Percentiles rank a stretch among this genome's conserved stretches.
phyloP scores from a whole-genome alignment of 176 grass and related monocot genomes.

The Avena sativa region DNA sequence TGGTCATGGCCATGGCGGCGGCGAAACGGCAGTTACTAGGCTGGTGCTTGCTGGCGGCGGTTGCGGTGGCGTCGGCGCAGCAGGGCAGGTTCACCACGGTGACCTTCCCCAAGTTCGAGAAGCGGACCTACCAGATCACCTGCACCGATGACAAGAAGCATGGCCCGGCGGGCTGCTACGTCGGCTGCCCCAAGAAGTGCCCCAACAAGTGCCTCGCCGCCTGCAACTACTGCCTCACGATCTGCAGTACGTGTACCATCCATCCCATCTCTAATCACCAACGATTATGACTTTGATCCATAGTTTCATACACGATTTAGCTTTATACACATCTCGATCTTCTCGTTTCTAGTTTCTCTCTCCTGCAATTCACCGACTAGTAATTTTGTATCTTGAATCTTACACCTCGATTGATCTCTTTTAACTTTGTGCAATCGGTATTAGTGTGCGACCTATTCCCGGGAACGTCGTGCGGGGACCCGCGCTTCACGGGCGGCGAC shows the following conservation, averaged over 20 bases:
- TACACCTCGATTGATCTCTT: too few relatives aligned
- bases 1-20: background rate
- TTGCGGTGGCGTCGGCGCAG: background rate
- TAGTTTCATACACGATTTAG: too few relatives aligned
- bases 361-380: too few relatives aligned
- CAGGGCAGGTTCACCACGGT: background rate
- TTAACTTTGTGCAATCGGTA: too few relatives aligned
- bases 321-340: too few relatives aligned
- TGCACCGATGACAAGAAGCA: constrained; percentile 25
- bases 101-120: background rate
- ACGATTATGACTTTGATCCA: too few relatives aligned
- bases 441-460: constrained; percentile 47
- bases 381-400: too few relatives aligned
- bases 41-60: background rate
- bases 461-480: too few relatives aligned
- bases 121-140: constrained; percentile 41
- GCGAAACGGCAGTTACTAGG: background rate
- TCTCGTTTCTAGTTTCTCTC: too few relatives aligned
- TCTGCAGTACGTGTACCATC: constrained; percentile 15
- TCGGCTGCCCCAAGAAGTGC: constrained; percentile 30
- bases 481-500: constrained; percentile 63
- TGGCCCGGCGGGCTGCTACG: constrained; percentile 33
- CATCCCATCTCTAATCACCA: background rate
- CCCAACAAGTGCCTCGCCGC: constrained; percentile 36
- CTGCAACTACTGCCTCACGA: background rate